Percentiles rank a stretch among this genome's conserved stretches.
phyloP scores from a whole-genome alignment of 179 eudicot species.

The Beta lomatogona region DNA sequence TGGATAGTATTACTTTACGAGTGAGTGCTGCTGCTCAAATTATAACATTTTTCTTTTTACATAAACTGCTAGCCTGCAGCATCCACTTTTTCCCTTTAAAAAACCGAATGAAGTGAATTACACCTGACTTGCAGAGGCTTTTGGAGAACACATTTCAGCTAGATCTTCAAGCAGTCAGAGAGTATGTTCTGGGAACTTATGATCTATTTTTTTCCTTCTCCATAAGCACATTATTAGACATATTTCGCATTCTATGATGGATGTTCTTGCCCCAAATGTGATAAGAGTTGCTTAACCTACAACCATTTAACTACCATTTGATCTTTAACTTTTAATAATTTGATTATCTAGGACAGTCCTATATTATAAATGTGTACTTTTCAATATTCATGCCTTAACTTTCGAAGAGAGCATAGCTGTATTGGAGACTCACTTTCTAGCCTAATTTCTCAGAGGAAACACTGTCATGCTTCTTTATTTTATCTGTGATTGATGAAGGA shows the following conservation, averaged over 20 bases:
- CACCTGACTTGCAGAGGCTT: slow-evolving; percentile 74
- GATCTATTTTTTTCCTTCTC: not conserved
- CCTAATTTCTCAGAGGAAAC: not conserved
- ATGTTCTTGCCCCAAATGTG: not conserved
- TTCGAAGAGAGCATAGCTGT: not conserved
- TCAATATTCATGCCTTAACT: not conserved
- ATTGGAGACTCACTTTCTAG: not conserved
- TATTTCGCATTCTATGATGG: not conserved
- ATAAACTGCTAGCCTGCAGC: not conserved
- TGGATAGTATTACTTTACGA: slow-evolving; percentile 86
- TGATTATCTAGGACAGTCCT: not conserved
- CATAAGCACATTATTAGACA: not conserved
- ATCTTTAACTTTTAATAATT: no score
- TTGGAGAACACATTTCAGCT: slow-evolving; percentile 88
- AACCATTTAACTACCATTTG: not conserved
- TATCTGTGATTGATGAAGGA: not conserved
- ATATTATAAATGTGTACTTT: not conserved
- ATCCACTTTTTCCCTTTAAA: not conserved
- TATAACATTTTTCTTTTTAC: slow-evolving; percentile 5
- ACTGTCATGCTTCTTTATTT: not conserved
- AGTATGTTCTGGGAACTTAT: slow-evolving; percentile 51
- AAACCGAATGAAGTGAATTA: slow-evolving; percentile 9
- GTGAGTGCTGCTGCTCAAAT: slow-evolving; percentile 43
- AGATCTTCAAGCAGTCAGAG: slow-evolving; percentile 89
- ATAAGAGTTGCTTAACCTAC: not conserved